Conservation (phyloP, 176 grass and related monocot species). For the Zizania latifolia region DNA sequence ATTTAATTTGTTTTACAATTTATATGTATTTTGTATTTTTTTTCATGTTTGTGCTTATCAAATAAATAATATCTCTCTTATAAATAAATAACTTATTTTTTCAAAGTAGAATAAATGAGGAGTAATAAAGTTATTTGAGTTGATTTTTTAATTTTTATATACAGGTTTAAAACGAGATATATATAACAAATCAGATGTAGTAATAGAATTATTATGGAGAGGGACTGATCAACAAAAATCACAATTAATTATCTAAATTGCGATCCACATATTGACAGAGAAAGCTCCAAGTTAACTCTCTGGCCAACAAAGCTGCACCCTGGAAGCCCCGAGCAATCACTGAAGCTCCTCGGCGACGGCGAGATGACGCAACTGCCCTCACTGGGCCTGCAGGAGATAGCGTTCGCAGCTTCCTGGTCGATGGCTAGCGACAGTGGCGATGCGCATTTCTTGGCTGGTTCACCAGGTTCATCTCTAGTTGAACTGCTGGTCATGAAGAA, state of each 20-base stretch:
- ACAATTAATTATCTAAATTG: slow-evolving; percentile 17
- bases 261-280: slow-evolving; percentile 69
- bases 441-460: slow-evolving; percentile 25
- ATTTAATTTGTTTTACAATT: no score
- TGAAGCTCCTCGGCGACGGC: slow-evolving; percentile 34
- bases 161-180: no score
- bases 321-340: slow-evolving; percentile 38
- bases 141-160: no score
- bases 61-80: no score
- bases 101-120: no score
- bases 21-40: no score
- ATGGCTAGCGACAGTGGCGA: slow-evolving; percentile 27
- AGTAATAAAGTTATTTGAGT: no score
- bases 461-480: not conserved
- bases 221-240: slow-evolving; percentile 1
- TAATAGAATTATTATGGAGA: not conserved
- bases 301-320: slow-evolving; percentile 18
- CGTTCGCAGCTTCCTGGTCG: slow-evolving; percentile 29
- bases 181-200: no score
- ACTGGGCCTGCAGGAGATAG: slow-evolving; percentile 23
- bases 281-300: slow-evolving; percentile 71
- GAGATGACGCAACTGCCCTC: slow-evolving; percentile 44
- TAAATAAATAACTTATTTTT: no score
- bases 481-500: slow-evolving; percentile 8
- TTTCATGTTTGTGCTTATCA: no score